Evolutionary conservation across 306 rosid species (phyloP).

Genomic region (Rosa persica): DNA sequence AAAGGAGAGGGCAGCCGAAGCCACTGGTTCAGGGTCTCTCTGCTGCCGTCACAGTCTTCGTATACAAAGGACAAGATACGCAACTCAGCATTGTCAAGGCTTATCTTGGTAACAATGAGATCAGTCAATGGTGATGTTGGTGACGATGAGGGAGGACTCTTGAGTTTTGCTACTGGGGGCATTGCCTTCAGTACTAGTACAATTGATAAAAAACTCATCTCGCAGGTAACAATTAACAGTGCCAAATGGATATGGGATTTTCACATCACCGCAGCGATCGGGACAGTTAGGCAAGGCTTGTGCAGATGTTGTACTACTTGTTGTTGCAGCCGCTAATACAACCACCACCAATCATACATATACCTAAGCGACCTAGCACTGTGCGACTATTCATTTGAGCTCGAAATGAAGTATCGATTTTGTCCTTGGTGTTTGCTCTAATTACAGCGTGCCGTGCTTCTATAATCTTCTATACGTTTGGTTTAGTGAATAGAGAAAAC

Average conservation of each 20-base stretch:
- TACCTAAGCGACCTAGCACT: too few species aligned
- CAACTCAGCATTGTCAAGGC: not conserved
- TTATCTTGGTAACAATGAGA: not conserved
- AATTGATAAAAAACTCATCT: slow-evolving; percentile 6
- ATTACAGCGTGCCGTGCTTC: too few species aligned
- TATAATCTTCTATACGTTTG: too few species aligned
- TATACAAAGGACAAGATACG: not conserved
- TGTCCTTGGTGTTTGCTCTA: too few species aligned
- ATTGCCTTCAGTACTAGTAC: not conserved
- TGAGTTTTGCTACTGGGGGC: not conserved
- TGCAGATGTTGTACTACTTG: not conserved
- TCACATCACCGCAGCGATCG: not conserved
- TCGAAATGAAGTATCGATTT: too few species aligned
- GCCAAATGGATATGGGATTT: slow-evolving; percentile 13
- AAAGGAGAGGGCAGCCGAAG: slow-evolving; percentile 2
- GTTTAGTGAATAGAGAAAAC: too few species aligned
- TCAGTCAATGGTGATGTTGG: not conserved
- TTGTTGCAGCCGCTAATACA: not conserved
- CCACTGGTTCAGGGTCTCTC: not conserved
- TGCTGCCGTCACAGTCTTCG: not conserved
- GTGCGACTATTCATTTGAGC: too few species aligned
- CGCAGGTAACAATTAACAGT: not conserved
- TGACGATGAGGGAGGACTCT: not conserved
- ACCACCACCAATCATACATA: not conserved
- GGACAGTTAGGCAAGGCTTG: slow-evolving; percentile 3